Base-by-base conservation (phyloP, 768 basidiomycete species). In the Leccinum subgranulosum region DNA sequence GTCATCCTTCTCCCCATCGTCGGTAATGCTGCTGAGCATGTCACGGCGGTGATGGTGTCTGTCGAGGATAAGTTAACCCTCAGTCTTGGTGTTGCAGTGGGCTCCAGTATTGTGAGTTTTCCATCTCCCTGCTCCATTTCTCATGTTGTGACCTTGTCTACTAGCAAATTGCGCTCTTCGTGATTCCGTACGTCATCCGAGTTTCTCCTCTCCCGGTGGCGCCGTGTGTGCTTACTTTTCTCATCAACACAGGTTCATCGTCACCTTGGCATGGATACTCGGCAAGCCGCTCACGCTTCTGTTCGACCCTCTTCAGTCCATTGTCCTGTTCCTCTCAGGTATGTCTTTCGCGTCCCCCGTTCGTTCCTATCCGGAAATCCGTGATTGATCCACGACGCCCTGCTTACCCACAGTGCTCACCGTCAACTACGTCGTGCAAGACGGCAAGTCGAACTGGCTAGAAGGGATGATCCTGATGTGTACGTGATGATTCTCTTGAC, bases 381-480 rank as follows among this genome's bases (percentile, higher is more conserved):
- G 10, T 49, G 53, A 58, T 33, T 1, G 53, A 58, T 33, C 2
- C 8, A 5, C 10, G 33, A 48, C 17, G n/a, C 11, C n/a, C 4
- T 23, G n/a, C 19, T 4, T 43, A 3, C 21, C 11, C 43, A 23
- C 56, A 87, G 87, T 92, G 14, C 75, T 92, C 62, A 90, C 90
- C 4, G 91, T 96, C 72, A 91, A 89, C 66, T 92, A 90, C 66
- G 86, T 88, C 21, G 82, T 95, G 6, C 81, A 84, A 50, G 95
- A 97, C 63, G 93, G 93, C 12, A 89, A 85, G 67, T 90, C 87
- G 28, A 96, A 95, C 70, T 97, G 94, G 86, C 78, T 97, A n/a
- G 94, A 96, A 72, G 92, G 92, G 23, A 72, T 85, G 64, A 85
- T 92, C 55, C 78, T 92, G n/a, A 82, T 92, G 56, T 84, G 86